Conservation (phyloP, 495 filamentous ascomycete species). For the Lepraria neglecta region DNA sequence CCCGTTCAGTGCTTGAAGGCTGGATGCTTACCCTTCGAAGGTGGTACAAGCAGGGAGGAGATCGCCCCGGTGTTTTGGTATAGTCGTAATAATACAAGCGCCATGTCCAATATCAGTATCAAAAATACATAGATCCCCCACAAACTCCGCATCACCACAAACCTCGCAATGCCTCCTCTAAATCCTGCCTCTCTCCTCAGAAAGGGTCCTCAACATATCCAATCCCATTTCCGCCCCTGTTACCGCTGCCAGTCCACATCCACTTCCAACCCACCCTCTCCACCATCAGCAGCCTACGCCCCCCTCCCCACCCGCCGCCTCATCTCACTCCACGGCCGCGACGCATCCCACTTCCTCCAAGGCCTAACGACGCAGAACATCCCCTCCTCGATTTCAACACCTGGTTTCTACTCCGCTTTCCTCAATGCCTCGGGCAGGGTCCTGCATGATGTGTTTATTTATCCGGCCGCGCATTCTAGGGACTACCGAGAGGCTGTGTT, state of each 20-base stretch:
- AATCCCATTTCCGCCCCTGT: neutral
- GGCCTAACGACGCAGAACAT: constrained; percentile 78
- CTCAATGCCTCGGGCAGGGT: constrained; percentile 78
- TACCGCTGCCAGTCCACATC: neutral
- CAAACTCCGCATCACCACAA: constrained; percentile 5
- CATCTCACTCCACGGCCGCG: constrained; percentile 68
- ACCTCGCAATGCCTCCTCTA: constrained; percentile 4
- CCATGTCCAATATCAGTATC: neutral
- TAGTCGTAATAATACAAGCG: neutral
- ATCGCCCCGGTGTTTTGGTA: too few species aligned
- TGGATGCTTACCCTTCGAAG: neutral
- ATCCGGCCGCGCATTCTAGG: constrained; percentile 40
- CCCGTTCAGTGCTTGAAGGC: neutral
- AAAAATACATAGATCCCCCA: neutral
- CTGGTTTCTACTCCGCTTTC: constrained; percentile 68
- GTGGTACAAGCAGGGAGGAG: neutral
- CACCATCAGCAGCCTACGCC: constrained; percentile 40
- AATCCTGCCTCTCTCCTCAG: neutral
- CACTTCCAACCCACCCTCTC: constrained; percentile 26
- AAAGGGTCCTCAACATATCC: neutral
- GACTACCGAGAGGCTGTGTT: constrained; percentile 27
- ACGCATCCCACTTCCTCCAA: constrained; percentile 79
- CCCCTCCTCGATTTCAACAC: constrained; percentile 29
- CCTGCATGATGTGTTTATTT: constrained; percentile 85
- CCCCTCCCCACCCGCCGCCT: constrained; percentile 64